Base-by-base conservation (phyloP, 306 rosid genomes). In the Mimosa bimucronata region DNA sequence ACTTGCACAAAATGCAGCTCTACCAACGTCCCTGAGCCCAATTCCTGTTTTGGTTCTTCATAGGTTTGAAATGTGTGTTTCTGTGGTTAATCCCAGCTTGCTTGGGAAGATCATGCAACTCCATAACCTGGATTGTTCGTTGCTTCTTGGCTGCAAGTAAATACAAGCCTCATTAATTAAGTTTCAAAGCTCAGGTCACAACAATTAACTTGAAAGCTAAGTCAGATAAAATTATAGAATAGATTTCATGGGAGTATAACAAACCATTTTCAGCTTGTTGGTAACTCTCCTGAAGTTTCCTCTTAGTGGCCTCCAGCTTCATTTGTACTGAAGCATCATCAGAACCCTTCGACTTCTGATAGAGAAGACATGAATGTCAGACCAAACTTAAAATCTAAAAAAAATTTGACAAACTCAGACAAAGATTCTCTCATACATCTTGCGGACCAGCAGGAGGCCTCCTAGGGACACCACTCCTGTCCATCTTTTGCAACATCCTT, bases 261-360 rank as follows among this genome's bases (percentile, higher is more conserved):
- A 62, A 76, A 92, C 97, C 94, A 5, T 86, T 93, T 88, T 91
- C 94, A 37, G 79, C 97, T 87, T 93, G 92, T 86, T 91, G 98
- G 86, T 93, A 93, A 62, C 94, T 86, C 88, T 90, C 94, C 75
- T 90, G 97, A 84, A 93, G 98, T 80, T 83, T 93, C 85, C 97
- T 87, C 83, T 88, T 91, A 6, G 92, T 88, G 26, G 92, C 98
- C 86, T 90, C 98, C 16, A 93, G 85, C 81, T 93, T 93, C 50
- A 78, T 62, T 65, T 80, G 79, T 40, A 58, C 76, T 23, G 88
- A 84, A 50, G 58, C 86, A 62, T 89, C 92, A 67, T 91, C 92
- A 1, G 88, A 85, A 68, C 71, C 18, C 87, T 85, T 85, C 66
- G 62, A 80, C 76, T 86, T 89, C 92, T 90, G 77, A 79, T 44